These are phyloP conservation scores for Cantharellus cinnabarinus DNA, from an alignment of 768 basidiomycete genomes.

Conservation along the genomic window DNA sequence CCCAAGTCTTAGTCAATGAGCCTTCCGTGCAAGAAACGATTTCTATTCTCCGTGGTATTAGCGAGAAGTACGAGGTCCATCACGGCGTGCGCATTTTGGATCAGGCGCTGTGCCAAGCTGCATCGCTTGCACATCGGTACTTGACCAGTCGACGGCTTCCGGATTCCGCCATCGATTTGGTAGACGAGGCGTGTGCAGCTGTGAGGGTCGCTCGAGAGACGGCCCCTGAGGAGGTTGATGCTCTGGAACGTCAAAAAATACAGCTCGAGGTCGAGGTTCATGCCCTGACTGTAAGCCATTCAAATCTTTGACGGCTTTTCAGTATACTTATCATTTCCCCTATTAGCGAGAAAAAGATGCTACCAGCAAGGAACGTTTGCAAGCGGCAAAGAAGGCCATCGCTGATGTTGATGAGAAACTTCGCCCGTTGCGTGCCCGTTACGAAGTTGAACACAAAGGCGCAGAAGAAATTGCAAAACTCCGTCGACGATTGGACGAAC, in stretches of 20 bases:
- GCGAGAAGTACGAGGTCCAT: conserved; percentile 85
- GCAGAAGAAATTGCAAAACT: conserved; percentile 62
- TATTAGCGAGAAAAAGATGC: conserved; percentile 57
- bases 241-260: conserved; percentile 68
- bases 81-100: conserved; percentile 83
- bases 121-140: conserved; percentile 83
- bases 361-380: conserved; percentile 68
- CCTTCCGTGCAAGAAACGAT: conserved; percentile 79
- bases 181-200: conserved; percentile 81
- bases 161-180: conserved; percentile 75
- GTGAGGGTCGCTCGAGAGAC: conserved; percentile 80
- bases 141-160: conserved; percentile 62
- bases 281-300: conserved; percentile 37
- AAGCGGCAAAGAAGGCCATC: conserved; percentile 51
- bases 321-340: not conserved
- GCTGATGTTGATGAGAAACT: conserved; percentile 73
- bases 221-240: conserved; percentile 82
- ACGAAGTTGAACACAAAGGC: conserved; percentile 68
- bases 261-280: conserved; percentile 91
- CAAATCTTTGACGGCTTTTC: not conserved
- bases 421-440: conserved; percentile 59
- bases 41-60: conserved; percentile 80
- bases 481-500: conserved; percentile 69
- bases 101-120: conserved; percentile 71
- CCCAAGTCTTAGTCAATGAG: conserved; percentile 85